Evolutionary conservation across 2,329 filamentous ascomycete genomes (phyloP).

Genomic region (Didymellaceae sp.): DNA sequence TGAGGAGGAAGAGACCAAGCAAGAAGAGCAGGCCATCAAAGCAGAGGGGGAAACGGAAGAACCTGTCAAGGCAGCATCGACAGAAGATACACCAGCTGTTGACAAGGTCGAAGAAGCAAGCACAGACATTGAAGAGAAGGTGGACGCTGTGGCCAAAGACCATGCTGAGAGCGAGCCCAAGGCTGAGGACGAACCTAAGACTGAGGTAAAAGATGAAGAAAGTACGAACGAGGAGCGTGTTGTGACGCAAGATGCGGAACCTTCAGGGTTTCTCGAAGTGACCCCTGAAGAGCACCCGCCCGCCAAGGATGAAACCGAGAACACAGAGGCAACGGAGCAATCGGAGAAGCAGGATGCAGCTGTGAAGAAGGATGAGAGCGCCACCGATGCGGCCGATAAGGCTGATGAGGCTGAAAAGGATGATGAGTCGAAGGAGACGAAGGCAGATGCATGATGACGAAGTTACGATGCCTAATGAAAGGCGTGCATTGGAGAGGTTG

Average conservation of each 20-base stretch:
- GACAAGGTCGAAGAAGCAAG: constrained; percentile 14
- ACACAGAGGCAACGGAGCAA: constrained; percentile 3
- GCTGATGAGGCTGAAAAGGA: constrained; percentile 6
- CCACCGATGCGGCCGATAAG: background rate
- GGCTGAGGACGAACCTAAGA: background rate
- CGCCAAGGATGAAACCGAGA: constrained; percentile 3
- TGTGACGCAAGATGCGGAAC: background rate
- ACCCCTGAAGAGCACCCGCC: constrained; percentile 4
- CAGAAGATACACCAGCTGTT: background rate
- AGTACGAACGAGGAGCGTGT: background rate
- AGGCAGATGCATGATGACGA: constrained; percentile 16
- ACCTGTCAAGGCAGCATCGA: background rate
- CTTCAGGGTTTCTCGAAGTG: constrained; percentile 8
- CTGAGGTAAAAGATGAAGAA: constrained; percentile 5
- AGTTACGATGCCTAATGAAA: constrained; percentile 4
- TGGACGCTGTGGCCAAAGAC: background rate
- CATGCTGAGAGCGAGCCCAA: background rate
- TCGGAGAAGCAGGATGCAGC: constrained; percentile 1
- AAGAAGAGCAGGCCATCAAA: constrained; percentile 1
- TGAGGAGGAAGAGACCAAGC: constrained; percentile 2
- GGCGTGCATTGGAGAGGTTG: background rate
- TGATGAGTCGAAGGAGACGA: constrained; percentile 7
- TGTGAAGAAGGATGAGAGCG: constrained; percentile 2
- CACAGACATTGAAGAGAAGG: constrained; percentile 1
- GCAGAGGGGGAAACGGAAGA: background rate